Percentiles rank a stretch among this genome's conserved stretches.
Evolutionary conservation across 2,329 filamentous ascomycete species (phyloP).

Genomic region (Tolypocladium album): DNA sequence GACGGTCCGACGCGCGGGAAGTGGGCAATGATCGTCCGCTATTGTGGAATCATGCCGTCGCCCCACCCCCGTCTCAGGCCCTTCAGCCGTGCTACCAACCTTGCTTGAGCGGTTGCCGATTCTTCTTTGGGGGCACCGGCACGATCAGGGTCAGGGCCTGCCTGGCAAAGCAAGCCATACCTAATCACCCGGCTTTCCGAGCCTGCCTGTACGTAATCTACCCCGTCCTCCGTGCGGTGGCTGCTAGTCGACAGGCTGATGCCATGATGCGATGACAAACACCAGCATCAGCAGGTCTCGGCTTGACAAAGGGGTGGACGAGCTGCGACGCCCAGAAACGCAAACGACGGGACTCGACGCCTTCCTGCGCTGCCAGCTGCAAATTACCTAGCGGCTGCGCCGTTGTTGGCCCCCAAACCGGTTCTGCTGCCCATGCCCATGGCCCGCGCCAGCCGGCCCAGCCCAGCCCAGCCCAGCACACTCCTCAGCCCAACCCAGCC

Average conservation of each 20-base stretch:
- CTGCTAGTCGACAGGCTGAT: neutral
- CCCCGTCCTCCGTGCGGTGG: neutral
- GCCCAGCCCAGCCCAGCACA: neutral
- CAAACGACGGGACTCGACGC: neutral
- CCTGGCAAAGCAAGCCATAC: neutral
- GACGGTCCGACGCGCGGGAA: slow-evolving; percentile 2
- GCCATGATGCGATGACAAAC: neutral
- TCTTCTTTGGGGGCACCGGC: neutral
- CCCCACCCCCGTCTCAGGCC: neutral
- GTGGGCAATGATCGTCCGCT: neutral
- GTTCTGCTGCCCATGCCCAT: neutral
- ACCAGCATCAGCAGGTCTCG: neutral
- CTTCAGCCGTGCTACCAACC: neutral
- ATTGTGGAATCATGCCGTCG: neutral
- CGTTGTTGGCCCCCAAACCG: neutral
- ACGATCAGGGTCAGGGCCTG: neutral
- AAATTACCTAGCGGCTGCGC: neutral
- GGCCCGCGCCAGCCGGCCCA: neutral
- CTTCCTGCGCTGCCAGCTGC: neutral
- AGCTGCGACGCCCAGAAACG: neutral
- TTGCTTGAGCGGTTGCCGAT: neutral
- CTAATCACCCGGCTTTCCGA: neutral
- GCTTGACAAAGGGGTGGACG: neutral
- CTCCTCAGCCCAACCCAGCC: neutral
- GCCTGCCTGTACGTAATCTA: neutral